Base-by-base conservation (phyloP, 768 basidiomycete species). In the Aureoboletus auriporus region DNA sequence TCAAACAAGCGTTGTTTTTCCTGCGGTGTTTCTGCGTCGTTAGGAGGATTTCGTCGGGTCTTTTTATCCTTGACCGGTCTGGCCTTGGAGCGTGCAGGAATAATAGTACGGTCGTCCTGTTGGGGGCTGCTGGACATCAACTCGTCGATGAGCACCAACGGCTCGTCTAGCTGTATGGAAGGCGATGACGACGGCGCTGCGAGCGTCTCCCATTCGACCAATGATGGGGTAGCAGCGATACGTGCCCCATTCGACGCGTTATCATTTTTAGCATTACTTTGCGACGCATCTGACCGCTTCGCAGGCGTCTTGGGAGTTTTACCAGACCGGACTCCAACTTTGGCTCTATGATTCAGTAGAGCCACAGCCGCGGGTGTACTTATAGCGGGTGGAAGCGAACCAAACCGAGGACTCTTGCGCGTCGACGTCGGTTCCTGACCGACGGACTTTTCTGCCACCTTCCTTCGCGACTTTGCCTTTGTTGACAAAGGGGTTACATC, bases 1-100 rank as follows among this genome's bases (percentile, higher is more conserved):
- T 80, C 61, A 58, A 85, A 84, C 42, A 82, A 33, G 31, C 31
- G 59, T 13, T 77, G 57, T 43, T 52, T 53, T 31, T 42, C 46
- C 42, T 16, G 20, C 20, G 20, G 20, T 23, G 20, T 23, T 23
- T 23, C 20, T 23, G 20, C 20, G 20, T 23, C 20, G 20, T 23
- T 23, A 23, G 20, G 20, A 4, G 4, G 2, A 23, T 23, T 23
- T 23, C 20, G 43, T 6, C 29, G 28, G 42, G 9, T 23, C 38
- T 28, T 46, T 38, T 40, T 50, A 58, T 43, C 42, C 57, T 65
- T 51, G 43, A 33, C 39, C 8, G 11, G 49, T 44, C 28, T 23
- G 20, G 4, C 20, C 20, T 23, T 23, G 20, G 11, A 12, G 13
- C 35, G 47, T 29, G 34, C 41, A 17, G 10, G 49, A 5, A 23